Base-by-base conservation (phyloP, 352 stramenopile species). In the Pythium brachiatum region DNA sequence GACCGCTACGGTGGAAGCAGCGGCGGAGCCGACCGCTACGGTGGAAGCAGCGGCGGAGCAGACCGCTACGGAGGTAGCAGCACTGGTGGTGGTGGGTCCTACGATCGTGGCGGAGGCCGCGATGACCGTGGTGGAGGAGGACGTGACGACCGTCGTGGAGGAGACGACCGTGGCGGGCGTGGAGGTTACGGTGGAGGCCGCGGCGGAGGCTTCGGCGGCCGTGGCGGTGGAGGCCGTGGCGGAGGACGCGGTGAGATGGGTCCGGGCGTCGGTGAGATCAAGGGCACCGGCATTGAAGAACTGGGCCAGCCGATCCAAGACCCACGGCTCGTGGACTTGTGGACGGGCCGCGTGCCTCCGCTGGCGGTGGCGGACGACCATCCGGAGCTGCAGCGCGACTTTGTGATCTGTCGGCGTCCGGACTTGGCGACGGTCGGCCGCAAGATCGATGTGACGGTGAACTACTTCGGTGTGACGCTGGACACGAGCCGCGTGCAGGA, bases 401-500 rank as follows among this genome's bases (percentile, higher is more conserved):
- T 73, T 29, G 38, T 72, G 52, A 85, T 89, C 53, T 84, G 74
- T 46, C 70, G 57, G 2, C 81, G 83, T 13, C 79, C 79, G 3
- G 69, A 70, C 32, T 52, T 79, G 25, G 69, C 67, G 0, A 62
- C 50, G 4, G 54, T 55, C 18, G 78, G 76, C 15, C 75, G 76
- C 9, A 76, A 63, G 0, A 73, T 79, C 34, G 70, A 69, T 12
- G 41, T 92, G 43, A 64, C 72, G 7, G 73, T 87, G 4, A 93
- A 93, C 53, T 88, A 88, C 66, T 91, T 90, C 47, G 63, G 58
- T 15, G 52, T 93, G 9, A 74, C 72, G n/a, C 36, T 93, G 7
- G 75, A 90, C 38, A 57, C 63, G 18, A 69, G 43, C 3, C 65
- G 69, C 9, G 62, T 62, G 26, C 21, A 53, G 0, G 81, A 93